These are phyloP conservation scores for Solanum stenotomum DNA, from an alignment of 257 asterid genomes.

Conservation along the genomic window DNA sequence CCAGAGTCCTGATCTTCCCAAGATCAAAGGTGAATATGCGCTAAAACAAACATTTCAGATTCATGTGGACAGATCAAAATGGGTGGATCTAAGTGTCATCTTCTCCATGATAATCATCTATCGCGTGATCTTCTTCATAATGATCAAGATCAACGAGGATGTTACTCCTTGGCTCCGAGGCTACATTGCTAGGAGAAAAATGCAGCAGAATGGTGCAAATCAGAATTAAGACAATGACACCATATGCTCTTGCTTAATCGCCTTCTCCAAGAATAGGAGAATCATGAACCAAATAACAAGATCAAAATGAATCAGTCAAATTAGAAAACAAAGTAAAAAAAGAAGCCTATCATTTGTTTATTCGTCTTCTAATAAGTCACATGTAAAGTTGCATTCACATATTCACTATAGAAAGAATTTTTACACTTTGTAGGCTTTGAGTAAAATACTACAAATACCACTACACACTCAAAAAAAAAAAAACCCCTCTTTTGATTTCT, in stretches of 20 bases:
- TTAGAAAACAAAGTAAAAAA: not conserved
- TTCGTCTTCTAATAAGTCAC: not conserved
- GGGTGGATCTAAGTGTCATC: slow-evolving; percentile 73
- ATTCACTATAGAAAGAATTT: not conserved
- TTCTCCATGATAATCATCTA: slow-evolving; percentile 74
- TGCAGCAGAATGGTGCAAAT: slow-evolving; percentile 48
- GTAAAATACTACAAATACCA: not conserved
- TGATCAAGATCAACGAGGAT: slow-evolving; percentile 87
- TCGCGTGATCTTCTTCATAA: slow-evolving; percentile 72
- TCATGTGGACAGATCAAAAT: slow-evolving; percentile 64
- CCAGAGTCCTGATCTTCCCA: not conserved
- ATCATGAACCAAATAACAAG: slow-evolving; percentile 16
- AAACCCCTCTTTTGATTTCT: not conserved
- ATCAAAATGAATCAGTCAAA: not conserved
- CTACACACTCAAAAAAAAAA: not conserved
- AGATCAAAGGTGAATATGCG: not conserved
- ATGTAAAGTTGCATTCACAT: not conserved
- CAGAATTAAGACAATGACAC: slow-evolving; percentile 27
- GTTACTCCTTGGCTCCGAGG: slow-evolving; percentile 94
- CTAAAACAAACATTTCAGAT: not conserved
- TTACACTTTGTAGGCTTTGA: not conserved
- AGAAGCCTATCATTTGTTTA: not conserved
- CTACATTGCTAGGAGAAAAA: slow-evolving; percentile 73
- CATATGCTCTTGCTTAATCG: slow-evolving; percentile 69
- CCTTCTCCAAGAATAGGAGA: slow-evolving; percentile 60